Evolutionary conservation across 495 filamentous ascomycete genomes (phyloP), one percentile per base, ranked within the genome.

Genomic region (Haplographium delicatum): DNA sequence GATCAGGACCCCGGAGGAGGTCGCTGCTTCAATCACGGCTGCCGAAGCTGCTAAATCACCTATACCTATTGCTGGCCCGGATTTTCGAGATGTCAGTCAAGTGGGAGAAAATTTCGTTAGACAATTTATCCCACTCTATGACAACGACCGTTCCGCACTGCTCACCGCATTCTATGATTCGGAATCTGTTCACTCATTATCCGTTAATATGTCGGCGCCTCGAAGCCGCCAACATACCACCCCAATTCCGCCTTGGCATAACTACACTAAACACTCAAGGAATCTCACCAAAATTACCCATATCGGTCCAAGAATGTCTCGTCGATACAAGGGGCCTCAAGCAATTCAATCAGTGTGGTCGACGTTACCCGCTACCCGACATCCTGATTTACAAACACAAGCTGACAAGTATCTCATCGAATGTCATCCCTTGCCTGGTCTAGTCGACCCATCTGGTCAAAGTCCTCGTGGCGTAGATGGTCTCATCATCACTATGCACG

Each of bases 181-280:
- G 13, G 65, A 80, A 19, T 91, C 88, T 22, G 76, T 73, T n/a
- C 91, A 94, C 64, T 91, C 91, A 2, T 60, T 91, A 13, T 79
- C 81, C 19, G 74, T 88, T 59, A 89, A 88, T 60, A 42, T 61
- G 50, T 67, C 72, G 15, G 79, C 83, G 7, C 80, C 80, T 10
- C 74, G 79, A 16, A 67, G 75, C 18, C 53, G 51, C 3, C 65
- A 71, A 45, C 56, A 66, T 63, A 54, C 51, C 28, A 59, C 51
- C 61, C 48, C 55, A 10, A 43, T 57, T 44, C 49, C 31, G 5
- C 64, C 72, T 24, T 95, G 88, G 86, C 83, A 84, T 34, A 56
- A 74, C 0, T 95, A 94, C 58, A 79, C 91, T 54, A 87, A 83
- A 47, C 79, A 76, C 52, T 94, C 89, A 38, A 76, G 91, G 9